These are phyloP conservation scores for Lineolata rhizophorae DNA, from an alignment of 495 filamentous ascomycete species.

Conservation along the genomic window DNA sequence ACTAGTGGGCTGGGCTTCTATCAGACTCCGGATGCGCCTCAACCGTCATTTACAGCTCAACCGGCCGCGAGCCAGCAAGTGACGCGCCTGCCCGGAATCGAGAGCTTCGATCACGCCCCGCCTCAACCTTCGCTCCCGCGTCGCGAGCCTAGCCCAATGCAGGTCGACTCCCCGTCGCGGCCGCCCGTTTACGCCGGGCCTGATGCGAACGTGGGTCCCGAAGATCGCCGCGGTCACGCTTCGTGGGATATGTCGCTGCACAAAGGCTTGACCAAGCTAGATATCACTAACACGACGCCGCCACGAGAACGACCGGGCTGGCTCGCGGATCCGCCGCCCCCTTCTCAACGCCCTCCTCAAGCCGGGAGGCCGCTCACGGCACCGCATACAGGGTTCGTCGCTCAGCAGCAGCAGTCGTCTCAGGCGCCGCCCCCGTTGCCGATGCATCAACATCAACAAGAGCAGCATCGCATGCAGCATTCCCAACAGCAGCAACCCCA, in stretches of 20 bases:
- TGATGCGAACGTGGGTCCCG: constrained; percentile 13
- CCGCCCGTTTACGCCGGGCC: constrained; percentile 13
- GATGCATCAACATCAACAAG: no score
- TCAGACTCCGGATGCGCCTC: constrained; percentile 36
- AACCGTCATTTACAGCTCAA: constrained; percentile 27
- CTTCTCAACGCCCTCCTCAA: constrained; percentile 18
- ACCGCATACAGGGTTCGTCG: constrained; percentile 6
- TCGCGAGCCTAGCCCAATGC: constrained; percentile 20
- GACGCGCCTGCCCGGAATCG: constrained; percentile 64
- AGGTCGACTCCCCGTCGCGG: constrained; percentile 14
- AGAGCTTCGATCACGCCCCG: constrained; percentile 62
- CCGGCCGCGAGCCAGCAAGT: constrained; percentile 21
- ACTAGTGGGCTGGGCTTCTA: constrained; percentile 37
- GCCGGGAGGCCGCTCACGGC: constrained; percentile 9
- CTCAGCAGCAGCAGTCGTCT: no score
- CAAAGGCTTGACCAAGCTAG: constrained; percentile 47
- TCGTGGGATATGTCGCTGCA: constrained; percentile 58
- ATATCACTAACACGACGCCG: constrained; percentile 37
- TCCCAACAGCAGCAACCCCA: no score
- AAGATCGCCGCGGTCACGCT: constrained; percentile 11
- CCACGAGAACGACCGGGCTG: constrained; percentile 29
- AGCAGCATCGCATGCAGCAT: constrained; percentile 4
- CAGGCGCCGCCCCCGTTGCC: no score
- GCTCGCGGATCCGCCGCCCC: constrained; percentile 26
- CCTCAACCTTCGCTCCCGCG: constrained; percentile 32